Conservation (phyloP, 1,139 yeast genomes). For the Protomyces gravidus region DNA sequence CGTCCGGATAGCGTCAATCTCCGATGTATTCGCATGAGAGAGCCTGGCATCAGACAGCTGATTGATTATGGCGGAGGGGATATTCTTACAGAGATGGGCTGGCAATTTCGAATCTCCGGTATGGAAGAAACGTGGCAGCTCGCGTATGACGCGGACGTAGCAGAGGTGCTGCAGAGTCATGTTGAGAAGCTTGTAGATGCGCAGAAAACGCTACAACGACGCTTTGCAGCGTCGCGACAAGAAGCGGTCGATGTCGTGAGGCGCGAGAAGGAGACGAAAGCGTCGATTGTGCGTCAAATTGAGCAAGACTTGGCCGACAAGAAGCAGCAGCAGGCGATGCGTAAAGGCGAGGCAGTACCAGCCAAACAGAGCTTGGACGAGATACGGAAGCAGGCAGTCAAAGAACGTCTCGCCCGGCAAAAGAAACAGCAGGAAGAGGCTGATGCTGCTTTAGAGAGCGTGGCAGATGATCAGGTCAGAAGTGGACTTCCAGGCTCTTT, state of each 20-base stretch:
- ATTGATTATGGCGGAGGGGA: conserved; percentile 22
- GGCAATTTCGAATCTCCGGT: conserved; percentile 16
- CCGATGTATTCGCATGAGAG: conserved; percentile 14
- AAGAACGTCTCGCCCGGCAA: conserved; percentile 17
- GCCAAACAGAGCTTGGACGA: conserved; percentile 19
- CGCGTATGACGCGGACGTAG: conserved; percentile 20
- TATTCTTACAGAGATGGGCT: conserved; percentile 19
- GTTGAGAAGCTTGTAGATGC: conserved; percentile 12
- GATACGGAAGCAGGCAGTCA: conserved; percentile 19
- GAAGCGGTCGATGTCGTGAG: conserved; percentile 4
- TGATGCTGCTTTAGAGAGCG: background rate
- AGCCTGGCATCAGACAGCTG: conserved; percentile 9
- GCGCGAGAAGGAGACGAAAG: conserved; percentile 16
- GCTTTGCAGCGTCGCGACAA: conserved; percentile 1
- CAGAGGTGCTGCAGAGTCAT: background rate
- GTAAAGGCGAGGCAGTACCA: conserved; percentile 11
- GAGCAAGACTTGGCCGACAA: conserved; percentile 19
- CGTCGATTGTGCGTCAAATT: conserved; percentile 22
- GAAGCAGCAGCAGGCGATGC: conserved; percentile 14
- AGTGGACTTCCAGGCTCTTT: conserved; percentile 10
- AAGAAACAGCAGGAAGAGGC: background rate
- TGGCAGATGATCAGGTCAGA: background rate
- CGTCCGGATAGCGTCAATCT: conserved; percentile 13
- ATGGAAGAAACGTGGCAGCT: conserved; percentile 25
- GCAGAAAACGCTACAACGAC: conserved; percentile 2